Evolutionary conservation across 495 filamentous ascomycete species (phyloP).

Genomic region (Pseudevernia furfuracea): DNA sequence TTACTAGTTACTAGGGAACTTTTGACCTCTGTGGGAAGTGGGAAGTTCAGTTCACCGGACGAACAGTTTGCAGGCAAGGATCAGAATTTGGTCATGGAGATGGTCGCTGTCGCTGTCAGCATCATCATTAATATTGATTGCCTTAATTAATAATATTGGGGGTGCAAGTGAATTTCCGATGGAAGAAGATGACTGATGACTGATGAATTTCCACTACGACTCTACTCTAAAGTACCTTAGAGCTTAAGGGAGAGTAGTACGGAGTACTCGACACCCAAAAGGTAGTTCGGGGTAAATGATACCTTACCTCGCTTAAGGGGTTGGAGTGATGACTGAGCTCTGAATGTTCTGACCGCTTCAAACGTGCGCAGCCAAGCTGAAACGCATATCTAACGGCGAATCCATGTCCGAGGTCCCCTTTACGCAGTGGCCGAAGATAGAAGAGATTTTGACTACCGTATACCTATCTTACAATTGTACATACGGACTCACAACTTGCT

Average conservation of each 20-base stretch:
- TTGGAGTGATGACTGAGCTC: background rate
- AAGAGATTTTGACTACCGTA: background rate
- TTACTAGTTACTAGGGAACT: too few relatives aligned
- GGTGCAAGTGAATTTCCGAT: background rate
- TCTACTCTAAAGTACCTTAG: too few relatives aligned
- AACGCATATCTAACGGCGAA: conserved; percentile 14
- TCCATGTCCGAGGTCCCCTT: conserved; percentile 1
- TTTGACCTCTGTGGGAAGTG: background rate
- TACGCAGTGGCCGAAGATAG: too few relatives aligned
- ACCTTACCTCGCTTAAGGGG: background rate
- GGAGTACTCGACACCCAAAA: too few relatives aligned
- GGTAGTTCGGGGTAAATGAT: too few relatives aligned
- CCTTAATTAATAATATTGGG: too few relatives aligned
- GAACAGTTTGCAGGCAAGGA: background rate
- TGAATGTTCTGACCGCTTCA: conserved; percentile 1
- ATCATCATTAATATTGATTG: too few relatives aligned
- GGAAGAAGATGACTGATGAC: too few relatives aligned
- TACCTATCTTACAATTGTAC: too few relatives aligned
- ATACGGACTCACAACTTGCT: background rate
- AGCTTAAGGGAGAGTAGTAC: too few relatives aligned
- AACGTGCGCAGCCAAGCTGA: conserved; percentile 11
- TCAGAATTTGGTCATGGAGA: background rate
- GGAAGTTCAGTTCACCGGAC: background rate
- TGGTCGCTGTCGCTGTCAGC: background rate
- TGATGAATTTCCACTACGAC: background rate